phyloP scores from a whole-genome alignment of 768 basidiomycete genomes.

The Mycena metata region DNA sequence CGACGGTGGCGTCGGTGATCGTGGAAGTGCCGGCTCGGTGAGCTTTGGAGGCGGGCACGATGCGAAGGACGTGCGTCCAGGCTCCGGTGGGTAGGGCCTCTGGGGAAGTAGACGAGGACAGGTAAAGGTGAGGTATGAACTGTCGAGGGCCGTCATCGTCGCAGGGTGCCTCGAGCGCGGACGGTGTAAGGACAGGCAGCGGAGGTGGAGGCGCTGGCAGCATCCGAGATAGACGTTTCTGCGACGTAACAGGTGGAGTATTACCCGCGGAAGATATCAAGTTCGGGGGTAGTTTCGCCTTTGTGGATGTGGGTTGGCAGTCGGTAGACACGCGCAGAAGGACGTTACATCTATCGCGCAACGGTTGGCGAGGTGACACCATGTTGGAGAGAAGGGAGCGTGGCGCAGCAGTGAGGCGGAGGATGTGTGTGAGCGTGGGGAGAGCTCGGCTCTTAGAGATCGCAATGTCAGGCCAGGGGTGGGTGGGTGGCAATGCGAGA shows the following conservation, averaged over 20 bases:
- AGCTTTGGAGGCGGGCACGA: slow-evolving; percentile 14
- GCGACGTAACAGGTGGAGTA: slow-evolving; percentile 12
- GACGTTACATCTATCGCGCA: slow-evolving; percentile 29
- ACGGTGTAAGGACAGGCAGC: background rate
- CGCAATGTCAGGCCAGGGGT: too few species aligned
- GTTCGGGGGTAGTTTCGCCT: slow-evolving; percentile 23
- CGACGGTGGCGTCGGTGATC: background rate
- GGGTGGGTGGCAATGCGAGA: too few species aligned
- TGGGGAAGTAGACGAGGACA: slow-evolving; percentile 21
- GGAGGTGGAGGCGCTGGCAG: slow-evolving; percentile 2
- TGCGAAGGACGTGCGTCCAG: slow-evolving; percentile 36
- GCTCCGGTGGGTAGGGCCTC: slow-evolving; percentile 14
- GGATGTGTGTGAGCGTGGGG: slow-evolving; percentile 11
- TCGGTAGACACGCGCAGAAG: slow-evolving; percentile 26
- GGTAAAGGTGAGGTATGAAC: slow-evolving; percentile 34
- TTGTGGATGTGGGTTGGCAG: slow-evolving; percentile 22
- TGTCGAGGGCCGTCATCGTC: slow-evolving; percentile 13
- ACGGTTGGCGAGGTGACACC: background rate
- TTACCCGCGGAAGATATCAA: slow-evolving; percentile 26
- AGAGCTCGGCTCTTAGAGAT: slow-evolving; percentile 15
- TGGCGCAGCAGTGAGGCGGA: background rate
- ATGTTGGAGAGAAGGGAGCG: background rate
- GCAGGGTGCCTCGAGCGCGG: background rate
- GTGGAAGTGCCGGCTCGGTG: slow-evolving; percentile 6
- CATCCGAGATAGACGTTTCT: background rate